phyloP scores from a whole-genome alignment of 371 early-diverging fungal genomes.

The Actinomortierella wolfii region DNA sequence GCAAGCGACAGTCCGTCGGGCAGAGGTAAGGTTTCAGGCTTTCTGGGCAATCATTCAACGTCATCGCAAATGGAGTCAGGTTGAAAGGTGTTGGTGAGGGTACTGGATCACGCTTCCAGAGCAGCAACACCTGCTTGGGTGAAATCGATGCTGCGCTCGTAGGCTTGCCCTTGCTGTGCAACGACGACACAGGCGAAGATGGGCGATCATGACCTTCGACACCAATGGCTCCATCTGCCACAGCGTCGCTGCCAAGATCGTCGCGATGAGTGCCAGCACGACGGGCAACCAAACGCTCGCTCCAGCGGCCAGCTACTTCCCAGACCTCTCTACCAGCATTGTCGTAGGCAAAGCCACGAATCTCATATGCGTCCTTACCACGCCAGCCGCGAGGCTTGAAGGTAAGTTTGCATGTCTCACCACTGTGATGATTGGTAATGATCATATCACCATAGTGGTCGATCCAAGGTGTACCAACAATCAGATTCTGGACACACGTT shows the following conservation, averaged over 20 bases:
- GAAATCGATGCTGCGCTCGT: conserved; percentile 18
- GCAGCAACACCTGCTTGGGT: conserved; percentile 52
- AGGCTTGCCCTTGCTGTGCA: conserved; percentile 16
- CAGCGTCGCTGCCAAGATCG: conserved; percentile 50
- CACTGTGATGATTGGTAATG: conserved; percentile 75
- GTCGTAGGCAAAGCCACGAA: conserved; percentile 70
- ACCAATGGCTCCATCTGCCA: conserved; percentile 35
- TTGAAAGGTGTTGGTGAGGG: conserved; percentile 67
- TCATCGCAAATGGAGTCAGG: conserved; percentile 75
- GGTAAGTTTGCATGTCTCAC: conserved; percentile 68
- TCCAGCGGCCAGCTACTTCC: conserved; percentile 77
- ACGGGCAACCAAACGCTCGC: conserved; percentile 63
- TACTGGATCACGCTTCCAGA: conserved; percentile 70
- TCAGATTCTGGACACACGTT: conserved; percentile 81
- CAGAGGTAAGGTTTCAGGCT: conserved; percentile 59
- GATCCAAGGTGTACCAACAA: conserved; percentile 81
- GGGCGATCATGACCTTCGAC: conserved; percentile 13
- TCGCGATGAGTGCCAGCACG: conserved; percentile 47
- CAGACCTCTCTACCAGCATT: conserved; percentile 56
- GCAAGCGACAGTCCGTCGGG: conserved; percentile 78
- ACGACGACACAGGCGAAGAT: not conserved
- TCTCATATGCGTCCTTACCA: conserved; percentile 61
- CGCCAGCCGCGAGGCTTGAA: conserved; percentile 76
- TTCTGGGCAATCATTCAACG: conserved; percentile 70
- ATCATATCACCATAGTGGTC: conserved; percentile 85